These are phyloP conservation scores for Penicillium tannophilum DNA, from an alignment of 495 filamentous ascomycete species.

Conservation along the genomic window DNA sequence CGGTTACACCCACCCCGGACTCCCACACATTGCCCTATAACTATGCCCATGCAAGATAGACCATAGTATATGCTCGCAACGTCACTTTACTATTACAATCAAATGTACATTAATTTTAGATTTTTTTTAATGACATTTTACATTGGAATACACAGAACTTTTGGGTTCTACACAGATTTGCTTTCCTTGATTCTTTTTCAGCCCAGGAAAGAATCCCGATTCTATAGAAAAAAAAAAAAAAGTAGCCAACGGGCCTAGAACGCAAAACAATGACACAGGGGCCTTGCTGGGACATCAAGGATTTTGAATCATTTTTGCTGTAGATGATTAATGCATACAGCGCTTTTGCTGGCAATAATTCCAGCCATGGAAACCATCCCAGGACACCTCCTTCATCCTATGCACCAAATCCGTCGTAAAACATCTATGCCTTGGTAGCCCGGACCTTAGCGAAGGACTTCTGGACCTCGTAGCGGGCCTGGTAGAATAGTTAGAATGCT, in stretches of 20 bases:
- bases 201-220: constrained; percentile 17
- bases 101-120: not conserved
- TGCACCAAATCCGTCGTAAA: constrained; percentile 50
- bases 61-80: constrained; percentile 6
- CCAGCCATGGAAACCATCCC: constrained; percentile 53
- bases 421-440: constrained; percentile 56
- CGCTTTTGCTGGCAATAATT: constrained; percentile 42
- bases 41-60: constrained; percentile 8
- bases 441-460: constrained; percentile 84
- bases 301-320: constrained; percentile 54
- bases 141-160: constrained; percentile 1
- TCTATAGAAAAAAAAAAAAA: constrained; percentile 27
- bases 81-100: constrained; percentile 7
- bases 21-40: constrained; percentile 35
- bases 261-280: constrained; percentile 33
- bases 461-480: constrained; percentile 91
- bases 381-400: constrained; percentile 51
- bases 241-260: constrained; percentile 27
- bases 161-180: constrained; percentile 17
- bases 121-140: not conserved
- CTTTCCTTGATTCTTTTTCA: constrained; percentile 18
- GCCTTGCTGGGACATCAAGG: constrained; percentile 51
- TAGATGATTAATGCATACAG: constrained; percentile 54
- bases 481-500: constrained; percentile 20
- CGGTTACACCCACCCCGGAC: constrained; percentile 41